Evolutionary conservation across 2,329 filamentous ascomycete genomes (phyloP).

Genomic region (Sclerotinia minor): DNA sequence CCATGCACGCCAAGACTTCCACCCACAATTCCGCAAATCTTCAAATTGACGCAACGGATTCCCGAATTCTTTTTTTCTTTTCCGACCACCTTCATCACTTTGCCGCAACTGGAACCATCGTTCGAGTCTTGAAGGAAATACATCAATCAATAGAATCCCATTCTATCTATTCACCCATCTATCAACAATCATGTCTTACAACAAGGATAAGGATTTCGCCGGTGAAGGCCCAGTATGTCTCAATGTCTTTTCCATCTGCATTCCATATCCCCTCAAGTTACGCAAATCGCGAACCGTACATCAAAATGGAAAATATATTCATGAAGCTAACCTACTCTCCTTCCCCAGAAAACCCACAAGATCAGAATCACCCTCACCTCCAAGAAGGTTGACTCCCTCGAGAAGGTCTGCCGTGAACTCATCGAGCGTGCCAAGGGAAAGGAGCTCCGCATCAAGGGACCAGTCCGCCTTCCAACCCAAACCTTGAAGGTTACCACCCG

Average conservation of each 20-base stretch:
- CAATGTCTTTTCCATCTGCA: background rate
- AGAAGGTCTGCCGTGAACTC: conserved; percentile 98
- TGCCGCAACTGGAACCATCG: conserved; percentile 65
- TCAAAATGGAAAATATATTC: background rate
- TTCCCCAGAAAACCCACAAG: conserved; percentile 85
- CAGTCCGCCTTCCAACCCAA: conserved; percentile 97
- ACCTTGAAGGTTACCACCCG: conserved; percentile 76
- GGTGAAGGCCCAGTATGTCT: conserved; percentile 76
- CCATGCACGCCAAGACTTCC: conserved; percentile 29
- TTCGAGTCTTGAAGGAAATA: conserved; percentile 77
- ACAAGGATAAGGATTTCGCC: conserved; percentile 92
- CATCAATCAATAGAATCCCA: conserved; percentile 40
- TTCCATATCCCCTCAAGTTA: background rate
- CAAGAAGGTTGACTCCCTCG: conserved; percentile 91
- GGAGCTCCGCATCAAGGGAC: conserved; percentile 97
- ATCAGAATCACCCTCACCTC: conserved; percentile 97
- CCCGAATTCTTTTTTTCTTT: conserved; percentile 13
- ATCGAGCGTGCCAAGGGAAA: conserved; percentile 98
- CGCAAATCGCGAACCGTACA: conserved; percentile 6
- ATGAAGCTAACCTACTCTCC: conserved; percentile 20
- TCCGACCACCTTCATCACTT: conserved; percentile 67
- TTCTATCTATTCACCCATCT: conserved; percentile 19
- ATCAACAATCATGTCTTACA: conserved; percentile 74
- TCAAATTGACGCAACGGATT: conserved; percentile 2
- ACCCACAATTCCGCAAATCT: conserved; percentile 29